Evolutionary conservation across 192 early-diverging fungal genomes (phyloP).

Genomic region (Linderina pennispora): DNA sequence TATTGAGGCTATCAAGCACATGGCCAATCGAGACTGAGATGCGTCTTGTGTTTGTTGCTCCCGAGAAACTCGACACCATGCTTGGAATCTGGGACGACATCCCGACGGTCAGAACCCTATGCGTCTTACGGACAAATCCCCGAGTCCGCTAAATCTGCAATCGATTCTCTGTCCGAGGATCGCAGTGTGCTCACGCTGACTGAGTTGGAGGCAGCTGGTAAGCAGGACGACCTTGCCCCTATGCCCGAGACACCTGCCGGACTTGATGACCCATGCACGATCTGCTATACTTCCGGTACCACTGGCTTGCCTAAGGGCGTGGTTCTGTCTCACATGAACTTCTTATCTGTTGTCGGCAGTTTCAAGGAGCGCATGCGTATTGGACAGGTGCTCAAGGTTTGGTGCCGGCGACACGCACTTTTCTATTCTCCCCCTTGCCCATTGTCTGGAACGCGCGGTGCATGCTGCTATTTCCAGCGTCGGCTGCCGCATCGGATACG

Average conservation of each 20-base stretch:
- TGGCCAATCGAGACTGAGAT: slow-evolving; percentile 86
- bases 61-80: slow-evolving; percentile 51
- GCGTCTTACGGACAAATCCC: slow-evolving; percentile 48
- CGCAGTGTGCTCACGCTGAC: slow-evolving; percentile 59
- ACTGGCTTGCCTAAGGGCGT: slow-evolving; percentile 96
- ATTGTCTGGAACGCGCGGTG: slow-evolving; percentile 78
- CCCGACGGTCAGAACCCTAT: slow-evolving; percentile 48
- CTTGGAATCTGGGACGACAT: slow-evolving; percentile 41
- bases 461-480: slow-evolving; percentile 59
- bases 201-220: slow-evolving; percentile 45
- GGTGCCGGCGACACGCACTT: slow-evolving; percentile 55
- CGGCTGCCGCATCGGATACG: slow-evolving; percentile 56
- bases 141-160: background rate
- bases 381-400: slow-evolving; percentile 25
- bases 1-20: slow-evolving; percentile 73
- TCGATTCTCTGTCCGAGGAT: slow-evolving; percentile 10
- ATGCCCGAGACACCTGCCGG: slow-evolving; percentile 43
- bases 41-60: slow-evolving; percentile 55
- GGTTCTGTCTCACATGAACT: slow-evolving; percentile 73
- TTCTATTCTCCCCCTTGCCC: slow-evolving; percentile 82
- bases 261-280: slow-evolving; percentile 35
- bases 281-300: slow-evolving; percentile 89
- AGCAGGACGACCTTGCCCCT: slow-evolving; percentile 45
- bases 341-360: slow-evolving; percentile 56
- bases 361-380: slow-evolving; percentile 9